These are phyloP conservation scores for Fusarium penzigii DNA, from an alignment of 2,329 filamentous ascomycete species.

Conservation along the genomic window DNA sequence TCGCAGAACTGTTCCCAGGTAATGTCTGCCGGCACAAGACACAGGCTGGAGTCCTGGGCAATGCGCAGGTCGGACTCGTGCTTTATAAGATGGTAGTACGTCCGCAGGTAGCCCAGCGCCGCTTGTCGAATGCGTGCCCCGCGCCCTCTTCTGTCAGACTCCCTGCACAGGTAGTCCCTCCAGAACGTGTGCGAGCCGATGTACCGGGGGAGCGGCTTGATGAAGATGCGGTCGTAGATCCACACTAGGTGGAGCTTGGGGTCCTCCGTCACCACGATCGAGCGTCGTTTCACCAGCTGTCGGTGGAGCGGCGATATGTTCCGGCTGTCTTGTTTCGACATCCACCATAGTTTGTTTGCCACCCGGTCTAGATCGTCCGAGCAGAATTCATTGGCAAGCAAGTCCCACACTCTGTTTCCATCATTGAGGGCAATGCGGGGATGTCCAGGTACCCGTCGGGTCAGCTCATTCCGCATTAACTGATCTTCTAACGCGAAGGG, in stretches of 20 bases:
- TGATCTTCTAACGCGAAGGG: slow-evolving; percentile 4
- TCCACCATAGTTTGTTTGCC: slow-evolving; percentile 17
- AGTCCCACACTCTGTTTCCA: background rate
- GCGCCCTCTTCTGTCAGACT: too few relatives aligned
- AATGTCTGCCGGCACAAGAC: slow-evolving; percentile 25
- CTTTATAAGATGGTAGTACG: slow-evolving; percentile 37
- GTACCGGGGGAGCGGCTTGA: slow-evolving; percentile 44
- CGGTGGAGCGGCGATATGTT: slow-evolving; percentile 40
- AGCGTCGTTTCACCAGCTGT: slow-evolving; percentile 38
- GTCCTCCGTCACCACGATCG: slow-evolving; percentile 41
- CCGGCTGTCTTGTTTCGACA: slow-evolving; percentile 19
- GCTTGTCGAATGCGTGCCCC: slow-evolving; percentile 10
- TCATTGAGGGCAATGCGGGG: slow-evolving; percentile 2
- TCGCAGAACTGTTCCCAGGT: slow-evolving; percentile 32
- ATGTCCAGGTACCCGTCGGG: background rate
- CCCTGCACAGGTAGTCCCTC: slow-evolving; percentile 22
- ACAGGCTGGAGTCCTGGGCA: slow-evolving; percentile 22
- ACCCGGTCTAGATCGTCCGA: slow-evolving; percentile 6
- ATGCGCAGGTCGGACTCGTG: slow-evolving; percentile 36
- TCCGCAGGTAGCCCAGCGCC: slow-evolving; percentile 37
- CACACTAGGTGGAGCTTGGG: slow-evolving; percentile 45
- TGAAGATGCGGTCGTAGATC: slow-evolving; percentile 40
- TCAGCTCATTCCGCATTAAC: slow-evolving; percentile 1
- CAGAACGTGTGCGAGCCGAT: slow-evolving; percentile 37
- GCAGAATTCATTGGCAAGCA: slow-evolving; percentile 3